These are phyloP conservation scores for Wickerhamiella dianesei DNA, from an alignment of 805 yeast species.

Conservation along the genomic window DNA sequence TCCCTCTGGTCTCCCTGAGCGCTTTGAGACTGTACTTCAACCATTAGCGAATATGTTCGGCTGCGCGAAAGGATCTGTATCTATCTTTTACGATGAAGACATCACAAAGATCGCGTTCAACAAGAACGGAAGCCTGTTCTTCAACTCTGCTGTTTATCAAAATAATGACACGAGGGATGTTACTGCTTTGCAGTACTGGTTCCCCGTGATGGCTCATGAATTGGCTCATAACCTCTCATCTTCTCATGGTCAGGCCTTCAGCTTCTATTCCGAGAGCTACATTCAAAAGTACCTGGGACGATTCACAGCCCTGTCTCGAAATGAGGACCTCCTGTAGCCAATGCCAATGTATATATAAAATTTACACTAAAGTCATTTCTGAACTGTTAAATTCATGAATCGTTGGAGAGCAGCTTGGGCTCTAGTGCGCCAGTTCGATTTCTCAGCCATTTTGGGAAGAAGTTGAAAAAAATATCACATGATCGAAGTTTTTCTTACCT, in stretches of 20 bases:
- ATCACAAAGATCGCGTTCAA: constrained; percentile 28
- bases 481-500: not conserved
- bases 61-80: constrained; percentile 3
- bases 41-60: constrained; percentile 2
- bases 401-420: too few relatives aligned
- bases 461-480: not conserved
- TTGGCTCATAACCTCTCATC: constrained; percentile 28
- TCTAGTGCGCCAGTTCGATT: too few relatives aligned
- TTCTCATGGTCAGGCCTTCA: constrained; percentile 27
- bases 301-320: not conserved
- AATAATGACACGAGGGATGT: constrained; percentile 2
- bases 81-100: constrained; percentile 9
- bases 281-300: constrained; percentile 19
- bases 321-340: not conserved
- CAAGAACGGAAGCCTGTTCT: constrained; percentile 26
- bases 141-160: constrained; percentile 23
- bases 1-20: not conserved
- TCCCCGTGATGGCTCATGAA: constrained; percentile 29
- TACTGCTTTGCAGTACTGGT: constrained; percentile 25
- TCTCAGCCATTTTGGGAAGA: not conserved
- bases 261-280: constrained; percentile 25
- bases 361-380: not conserved
- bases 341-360: too few relatives aligned
- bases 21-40: not conserved
- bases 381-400: not conserved